Evolutionary conservation across 306 rosid genomes (phyloP).

Genomic region (Quercus engelmannii): DNA sequence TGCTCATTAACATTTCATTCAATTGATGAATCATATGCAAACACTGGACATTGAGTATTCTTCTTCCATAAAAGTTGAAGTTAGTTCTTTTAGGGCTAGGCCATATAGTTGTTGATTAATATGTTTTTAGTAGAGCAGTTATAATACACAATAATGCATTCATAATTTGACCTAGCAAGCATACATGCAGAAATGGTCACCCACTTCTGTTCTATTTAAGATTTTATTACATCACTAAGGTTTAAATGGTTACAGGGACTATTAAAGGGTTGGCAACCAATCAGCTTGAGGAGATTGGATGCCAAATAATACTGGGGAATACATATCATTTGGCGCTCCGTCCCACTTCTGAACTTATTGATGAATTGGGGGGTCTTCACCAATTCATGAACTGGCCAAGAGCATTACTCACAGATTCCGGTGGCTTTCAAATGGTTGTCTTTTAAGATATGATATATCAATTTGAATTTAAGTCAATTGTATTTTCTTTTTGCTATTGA

Average conservation of each 20-base stretch:
- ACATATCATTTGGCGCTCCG: slow-evolving; percentile 94
- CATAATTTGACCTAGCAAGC: not conserved
- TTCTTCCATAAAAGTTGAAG: not conserved
- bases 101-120: not conserved
- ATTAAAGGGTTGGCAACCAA: slow-evolving; percentile 76
- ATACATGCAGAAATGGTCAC: not conserved
- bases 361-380: slow-evolving; percentile 88
- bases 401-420: slow-evolving; percentile 90
- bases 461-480: not conserved
- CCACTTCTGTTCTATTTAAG: not conserved
- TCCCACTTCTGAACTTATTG: slow-evolving; percentile 90
- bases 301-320: slow-evolving; percentile 95
- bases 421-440: slow-evolving; percentile 95
- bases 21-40: not conserved
- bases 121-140: not conserved
- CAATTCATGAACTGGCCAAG: slow-evolving; percentile 95
- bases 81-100: not conserved
- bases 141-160: not conserved
- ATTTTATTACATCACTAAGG: slow-evolving; percentile 9
- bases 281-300: slow-evolving; percentile 93
- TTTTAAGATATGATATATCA: not conserved
- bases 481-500: not conserved
- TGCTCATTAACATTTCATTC: not conserved
- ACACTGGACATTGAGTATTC: not conserved
- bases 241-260: slow-evolving; percentile 56